These are phyloP conservation scores for Lactifluus hygrophoroides DNA, from an alignment of 768 basidiomycete genomes.

Conservation along the genomic window DNA sequence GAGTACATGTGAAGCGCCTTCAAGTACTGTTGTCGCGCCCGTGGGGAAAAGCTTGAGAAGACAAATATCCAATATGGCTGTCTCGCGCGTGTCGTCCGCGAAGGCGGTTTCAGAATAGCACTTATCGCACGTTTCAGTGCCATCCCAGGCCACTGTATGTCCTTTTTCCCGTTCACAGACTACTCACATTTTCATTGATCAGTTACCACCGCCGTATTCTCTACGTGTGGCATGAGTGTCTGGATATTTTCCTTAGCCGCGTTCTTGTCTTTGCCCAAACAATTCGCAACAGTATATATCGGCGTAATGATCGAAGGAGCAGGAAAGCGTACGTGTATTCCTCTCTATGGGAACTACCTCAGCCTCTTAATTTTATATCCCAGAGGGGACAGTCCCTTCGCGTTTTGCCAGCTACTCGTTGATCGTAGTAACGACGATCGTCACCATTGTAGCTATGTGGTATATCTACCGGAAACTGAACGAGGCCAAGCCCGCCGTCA, in stretches of 20 bases:
- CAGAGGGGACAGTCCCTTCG: conserved; percentile 38
- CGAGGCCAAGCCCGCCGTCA: conserved; percentile 54
- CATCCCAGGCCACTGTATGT: conserved; percentile 80
- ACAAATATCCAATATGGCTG: conserved; percentile 40
- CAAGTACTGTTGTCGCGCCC: conserved; percentile 65
- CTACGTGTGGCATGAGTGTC: conserved; percentile 83
- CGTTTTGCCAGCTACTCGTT: conserved; percentile 60
- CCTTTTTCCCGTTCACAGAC: not conserved
- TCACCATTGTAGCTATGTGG: conserved; percentile 77
- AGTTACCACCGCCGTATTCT: conserved; percentile 86
- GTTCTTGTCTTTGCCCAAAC: conserved; percentile 78
- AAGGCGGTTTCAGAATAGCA: conserved; percentile 83
- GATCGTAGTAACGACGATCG: conserved; percentile 53
- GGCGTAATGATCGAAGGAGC: conserved; percentile 60
- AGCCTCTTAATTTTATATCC: conserved; percentile 22
- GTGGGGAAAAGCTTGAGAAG: conserved; percentile 59
- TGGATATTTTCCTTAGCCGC: conserved; percentile 71
- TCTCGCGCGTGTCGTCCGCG: conserved; percentile 54
- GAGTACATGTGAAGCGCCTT: conserved; percentile 49
- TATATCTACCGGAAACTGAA: conserved; percentile 72
- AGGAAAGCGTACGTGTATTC: not conserved
- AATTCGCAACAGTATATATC: conserved; percentile 86
- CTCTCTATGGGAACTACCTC: not conserved
- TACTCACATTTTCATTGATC: conserved; percentile 12
- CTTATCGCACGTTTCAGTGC: conserved; percentile 70